phyloP scores from a whole-genome alignment of 176 grass and related monocot genomes.

The Alopecurus myosuroides region DNA sequence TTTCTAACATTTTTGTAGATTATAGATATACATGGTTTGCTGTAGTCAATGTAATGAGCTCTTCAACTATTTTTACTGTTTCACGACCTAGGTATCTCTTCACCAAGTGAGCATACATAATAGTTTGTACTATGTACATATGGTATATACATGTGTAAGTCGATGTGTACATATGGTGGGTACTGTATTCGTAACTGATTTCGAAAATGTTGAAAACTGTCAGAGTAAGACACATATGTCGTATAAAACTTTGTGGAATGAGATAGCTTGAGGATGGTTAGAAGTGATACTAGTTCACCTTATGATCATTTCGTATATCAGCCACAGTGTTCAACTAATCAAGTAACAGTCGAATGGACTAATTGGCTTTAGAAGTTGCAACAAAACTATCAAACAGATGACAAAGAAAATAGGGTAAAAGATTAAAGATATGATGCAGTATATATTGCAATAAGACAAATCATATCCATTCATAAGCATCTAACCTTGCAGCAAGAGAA shows the following conservation, averaged over 20 bases:
- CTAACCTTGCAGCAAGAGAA: constrained; percentile 65
- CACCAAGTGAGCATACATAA: background rate
- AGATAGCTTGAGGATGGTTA: background rate
- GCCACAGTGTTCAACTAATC: constrained; percentile 4
- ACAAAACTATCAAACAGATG: background rate
- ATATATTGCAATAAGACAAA: background rate
- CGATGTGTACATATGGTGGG: background rate
- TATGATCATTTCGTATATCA: background rate
- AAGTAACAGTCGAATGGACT: background rate
- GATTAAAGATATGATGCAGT: background rate
- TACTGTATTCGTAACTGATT: background rate
- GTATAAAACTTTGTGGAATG: background rate
- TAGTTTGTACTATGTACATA: background rate
- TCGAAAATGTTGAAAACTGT: background rate
- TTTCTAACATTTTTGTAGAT: background rate
- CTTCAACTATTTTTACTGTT: background rate
- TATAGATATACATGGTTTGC: background rate
- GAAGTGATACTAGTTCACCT: background rate
- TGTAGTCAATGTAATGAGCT: background rate
- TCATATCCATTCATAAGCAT: background rate
- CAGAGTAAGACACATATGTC: background rate
- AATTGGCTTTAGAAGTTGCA: background rate
- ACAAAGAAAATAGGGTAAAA: background rate
- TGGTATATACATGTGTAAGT: background rate
- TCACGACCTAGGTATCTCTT: background rate